A percentile compares a stretch with the other conserved stretches of the same genome.
Conservation (phyloP, 306 rosid genomes). For the Corylus heterophylla region DNA sequence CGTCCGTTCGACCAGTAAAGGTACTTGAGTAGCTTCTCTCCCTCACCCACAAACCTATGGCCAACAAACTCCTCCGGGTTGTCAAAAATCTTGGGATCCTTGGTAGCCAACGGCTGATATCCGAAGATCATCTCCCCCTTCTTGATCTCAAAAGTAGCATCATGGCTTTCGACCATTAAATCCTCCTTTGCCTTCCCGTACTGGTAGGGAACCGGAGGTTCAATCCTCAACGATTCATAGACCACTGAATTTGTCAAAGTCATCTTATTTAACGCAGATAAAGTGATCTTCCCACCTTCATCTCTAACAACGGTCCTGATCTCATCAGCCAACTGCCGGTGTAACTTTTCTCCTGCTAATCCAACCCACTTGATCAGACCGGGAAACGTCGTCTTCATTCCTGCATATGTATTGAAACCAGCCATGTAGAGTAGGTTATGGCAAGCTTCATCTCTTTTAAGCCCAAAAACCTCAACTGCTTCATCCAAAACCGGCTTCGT, state of each 20-base stretch:
- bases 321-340: conserved; percentile 47
- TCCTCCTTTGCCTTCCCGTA: conserved; percentile 70
- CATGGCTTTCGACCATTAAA: conserved; percentile 53
- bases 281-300: conserved; percentile 39
- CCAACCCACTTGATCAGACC: conserved; percentile 68
- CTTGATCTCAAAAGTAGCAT: conserved; percentile 60
- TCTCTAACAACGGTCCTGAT: conserved; percentile 51
- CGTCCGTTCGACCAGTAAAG: conserved; percentile 50
- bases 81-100: conserved; percentile 55
- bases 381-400: conserved; percentile 56
- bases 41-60: conserved; percentile 34
- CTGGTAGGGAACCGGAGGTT: conserved; percentile 75
- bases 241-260: conserved; percentile 60
- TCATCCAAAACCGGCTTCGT: conserved; percentile 42
- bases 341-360: conserved; percentile 44
- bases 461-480: conserved; percentile 42
- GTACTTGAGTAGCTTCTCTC: conserved; percentile 47
- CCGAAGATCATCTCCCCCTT: conserved; percentile 78
- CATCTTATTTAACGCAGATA: conserved; percentile 48
- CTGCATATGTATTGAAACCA: conserved; percentile 71
- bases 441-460: conserved; percentile 60
- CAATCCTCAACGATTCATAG: conserved; percentile 59
- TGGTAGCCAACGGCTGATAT: conserved; percentile 68
- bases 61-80: conserved; percentile 50
- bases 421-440: conserved; percentile 63